Base-by-base conservation (phyloP, 192 early-diverging fungal genomes). In the Funneliformis mosseae region DNA sequence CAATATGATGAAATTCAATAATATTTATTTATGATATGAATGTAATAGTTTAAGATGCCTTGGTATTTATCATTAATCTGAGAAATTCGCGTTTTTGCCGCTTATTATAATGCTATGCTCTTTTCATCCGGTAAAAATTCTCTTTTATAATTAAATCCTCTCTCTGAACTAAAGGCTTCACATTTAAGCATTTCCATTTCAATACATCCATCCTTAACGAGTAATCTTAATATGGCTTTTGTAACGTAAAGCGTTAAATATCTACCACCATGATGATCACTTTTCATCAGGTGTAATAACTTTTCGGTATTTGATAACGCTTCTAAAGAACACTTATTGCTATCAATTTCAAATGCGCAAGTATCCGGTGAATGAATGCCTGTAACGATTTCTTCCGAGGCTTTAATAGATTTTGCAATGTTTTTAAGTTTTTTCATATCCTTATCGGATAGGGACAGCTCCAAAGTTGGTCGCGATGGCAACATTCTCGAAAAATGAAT, bases 1-100 rank as follows among this genome's bases (percentile, higher is more conserved):
- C 93, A 73, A 95, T 97, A 72, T 97, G 87, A 87, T n/a, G 7
- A 21, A 10, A 48, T 61, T 9, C 27, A 60, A 66, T 77, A 50
- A 42, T 66, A 80, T 33, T 33, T 33, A 33, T 33, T 33, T 33
- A 33, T 33, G 33, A 33, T 33, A 3, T 33, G 3, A 33, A n/a
- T n/a, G n/a, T 3, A 33, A 33, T 33, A 33, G 3, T 33, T 33
- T 33, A 33, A 33, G 33, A 33, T 33, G 33, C 33, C 50, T 10
- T 45, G 6, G 9, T 45, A 43, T 43, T 43, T 43, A 43, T 8
- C 42, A 43, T 43, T n/a, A n/a, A n/a, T n/a, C n/a, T n/a, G 33
- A 33, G 33, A 33, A 0, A 21, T 6, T 55, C 21, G 18, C 16
- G 21, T 16, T 5, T 8, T 45, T 10, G 9, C 5, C 9, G 43